Evolutionary conservation across 2,329 filamentous ascomycete genomes (phyloP), one percentile per base, ranked within the genome.

Genomic region (Metarhizium guizhouense): DNA sequence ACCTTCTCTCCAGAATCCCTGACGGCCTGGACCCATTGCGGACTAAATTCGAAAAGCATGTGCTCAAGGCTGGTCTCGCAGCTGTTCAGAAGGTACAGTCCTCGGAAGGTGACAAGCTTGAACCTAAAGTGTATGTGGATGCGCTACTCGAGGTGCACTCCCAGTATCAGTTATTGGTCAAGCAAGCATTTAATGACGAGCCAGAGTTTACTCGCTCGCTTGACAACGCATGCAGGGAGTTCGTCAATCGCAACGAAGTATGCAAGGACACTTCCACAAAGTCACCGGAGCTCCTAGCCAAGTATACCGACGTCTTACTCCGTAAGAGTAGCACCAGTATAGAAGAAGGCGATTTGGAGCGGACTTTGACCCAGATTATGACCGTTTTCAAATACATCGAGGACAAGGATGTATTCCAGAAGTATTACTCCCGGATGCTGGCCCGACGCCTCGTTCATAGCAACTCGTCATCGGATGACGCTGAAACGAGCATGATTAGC

Each of bases 351-450:
- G 93, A 99, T 67, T 81, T 97, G 64, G 94, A 99, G 74, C 86
- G 87, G 62, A 87, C 90, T 36, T 77, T 97, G 34, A 85, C 84
- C 20, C 90, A 96, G 70, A 94, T 99, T 65, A 99, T 99, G 94
- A 96, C 93, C 1, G 90, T 99, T 55, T 99, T 99, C 83, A 97
- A 97, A 76, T 99, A 99, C 73, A 97, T 99, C 60, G 94, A 99
- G 70, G 95, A 99, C 74, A 99, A 99, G 79, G 94, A 99, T 67
- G 95, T 99, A 5, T 99, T 99, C 81, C 94, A 97, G 72, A 99
- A 97, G 72, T 99, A 96, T 74, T 99, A 99, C 74, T 95, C 93
- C 2, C 88, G 92, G 60, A 96, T 96, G 86, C 77, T 99, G 64
- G 94, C 94, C 52, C 90, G 95, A 70, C 90, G 94, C 65, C 76